Conservation (phyloP, 2,329 filamentous ascomycete species). For the Ceratocystis smalleyi region DNA sequence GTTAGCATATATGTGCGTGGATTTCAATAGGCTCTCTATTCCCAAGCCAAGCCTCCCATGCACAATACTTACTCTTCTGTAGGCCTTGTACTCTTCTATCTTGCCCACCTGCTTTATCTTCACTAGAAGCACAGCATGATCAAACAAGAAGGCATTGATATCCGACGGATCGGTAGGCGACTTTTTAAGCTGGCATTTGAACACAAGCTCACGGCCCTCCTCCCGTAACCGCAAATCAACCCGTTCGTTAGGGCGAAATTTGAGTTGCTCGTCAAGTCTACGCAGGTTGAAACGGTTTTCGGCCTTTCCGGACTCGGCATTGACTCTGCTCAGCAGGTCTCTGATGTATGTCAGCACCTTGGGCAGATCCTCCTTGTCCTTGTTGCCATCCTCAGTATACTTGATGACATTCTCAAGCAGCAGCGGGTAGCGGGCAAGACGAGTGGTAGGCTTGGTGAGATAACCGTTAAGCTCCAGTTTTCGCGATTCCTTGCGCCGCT, state of each 20-base stretch:
- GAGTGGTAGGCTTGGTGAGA: conserved; percentile 89
- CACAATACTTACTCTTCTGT: conserved; percentile 45
- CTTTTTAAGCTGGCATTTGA: conserved; percentile 91
- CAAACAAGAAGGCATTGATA: conserved; percentile 89
- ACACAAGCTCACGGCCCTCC: conserved; percentile 80
- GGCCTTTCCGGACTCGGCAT: conserved; percentile 87
- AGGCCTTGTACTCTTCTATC: conserved; percentile 85
- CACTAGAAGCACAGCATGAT: conserved; percentile 85
- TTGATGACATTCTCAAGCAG: conserved; percentile 84
- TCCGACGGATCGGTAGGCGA: conserved; percentile 73
- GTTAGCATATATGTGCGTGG: conserved; percentile 12
- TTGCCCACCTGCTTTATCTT: conserved; percentile 86
- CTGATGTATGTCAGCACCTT: conserved; percentile 77
- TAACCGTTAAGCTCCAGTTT: conserved; percentile 97
- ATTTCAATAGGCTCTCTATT: background rate
- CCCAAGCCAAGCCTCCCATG: background rate
- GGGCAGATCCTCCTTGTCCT: conserved; percentile 78
- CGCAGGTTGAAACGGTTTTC: conserved; percentile 96
- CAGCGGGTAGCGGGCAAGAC: conserved; percentile 83
- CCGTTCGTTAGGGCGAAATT: conserved; percentile 76
- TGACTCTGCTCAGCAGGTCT: conserved; percentile 74
- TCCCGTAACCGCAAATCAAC: conserved; percentile 92
- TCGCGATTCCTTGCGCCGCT: conserved; percentile 85
- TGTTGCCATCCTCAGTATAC: conserved; percentile 68
- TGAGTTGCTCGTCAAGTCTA: conserved; percentile 78